Conservation (phyloP, 163 green algal genomes). For the Prototheca wickerhamii region DNA sequence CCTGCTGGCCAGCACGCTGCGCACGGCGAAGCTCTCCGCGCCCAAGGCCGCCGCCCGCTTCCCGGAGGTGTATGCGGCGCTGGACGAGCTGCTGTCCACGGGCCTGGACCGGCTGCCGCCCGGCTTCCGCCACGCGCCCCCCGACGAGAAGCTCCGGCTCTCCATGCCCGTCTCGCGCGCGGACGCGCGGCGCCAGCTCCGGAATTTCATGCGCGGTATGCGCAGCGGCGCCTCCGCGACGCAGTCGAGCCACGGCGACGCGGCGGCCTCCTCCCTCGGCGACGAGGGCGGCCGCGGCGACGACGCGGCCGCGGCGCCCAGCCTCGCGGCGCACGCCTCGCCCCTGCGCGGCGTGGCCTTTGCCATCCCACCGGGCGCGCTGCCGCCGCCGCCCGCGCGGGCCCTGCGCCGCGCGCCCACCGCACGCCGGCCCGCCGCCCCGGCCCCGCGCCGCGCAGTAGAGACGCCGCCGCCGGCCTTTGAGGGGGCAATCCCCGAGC, state of each 20-base stretch:
- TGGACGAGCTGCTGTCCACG: constrained; percentile 22
- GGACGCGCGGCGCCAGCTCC: constrained; percentile 12
- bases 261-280: not conserved
- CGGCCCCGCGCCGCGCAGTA: not conserved
- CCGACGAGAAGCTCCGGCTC: constrained; percentile 17
- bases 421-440: not conserved
- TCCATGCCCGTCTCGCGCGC: constrained; percentile 13
- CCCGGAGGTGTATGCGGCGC: constrained; percentile 25
- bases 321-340: not conserved
- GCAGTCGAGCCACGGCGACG: not conserved
- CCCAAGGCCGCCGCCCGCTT: constrained; percentile 37
- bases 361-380: constrained; percentile 35
- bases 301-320: not conserved
- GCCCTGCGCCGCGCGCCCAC: constrained; percentile 7
- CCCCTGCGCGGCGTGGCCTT: constrained; percentile 25
- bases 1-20: constrained; percentile 18
- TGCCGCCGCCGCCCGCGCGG: constrained; percentile 28
- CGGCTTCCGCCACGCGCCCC: constrained; percentile 28
- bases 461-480: constrained; percentile 4
- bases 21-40: constrained; percentile 36
- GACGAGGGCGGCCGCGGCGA: not conserved
- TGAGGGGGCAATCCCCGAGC: constrained; percentile 8
- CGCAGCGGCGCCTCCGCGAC: not conserved
- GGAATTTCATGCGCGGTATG: constrained; percentile 5
- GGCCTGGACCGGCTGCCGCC: constrained; percentile 22